Evolutionary conservation across 257 asterid genomes (phyloP).

Genomic region (Gynochthodes officinalis): DNA sequence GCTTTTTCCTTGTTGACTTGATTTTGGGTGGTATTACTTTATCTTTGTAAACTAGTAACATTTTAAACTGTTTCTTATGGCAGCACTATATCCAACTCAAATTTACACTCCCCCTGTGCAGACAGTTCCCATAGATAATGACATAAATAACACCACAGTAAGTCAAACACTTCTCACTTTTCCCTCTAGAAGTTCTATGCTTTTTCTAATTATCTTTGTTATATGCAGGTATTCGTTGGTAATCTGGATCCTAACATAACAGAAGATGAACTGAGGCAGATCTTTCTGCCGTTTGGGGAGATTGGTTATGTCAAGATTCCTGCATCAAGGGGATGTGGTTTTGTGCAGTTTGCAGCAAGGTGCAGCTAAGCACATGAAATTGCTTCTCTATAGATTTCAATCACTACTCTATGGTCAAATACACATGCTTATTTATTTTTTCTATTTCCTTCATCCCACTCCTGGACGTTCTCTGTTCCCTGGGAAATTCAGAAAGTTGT

Average conservation of each 20-base stretch:
- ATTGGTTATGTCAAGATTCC: slow-evolving; percentile 82
- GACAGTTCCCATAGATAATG: slow-evolving; percentile 69
- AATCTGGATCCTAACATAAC: slow-evolving; percentile 77
- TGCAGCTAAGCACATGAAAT: slow-evolving; percentile 15
- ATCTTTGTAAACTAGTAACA: background rate
- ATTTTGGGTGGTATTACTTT: background rate
- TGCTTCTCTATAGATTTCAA: background rate
- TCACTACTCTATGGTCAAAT: background rate
- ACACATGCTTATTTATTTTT: background rate
- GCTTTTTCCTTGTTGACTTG: background rate
- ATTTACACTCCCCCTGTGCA: slow-evolving; percentile 65
- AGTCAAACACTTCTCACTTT: slow-evolving; percentile 30
- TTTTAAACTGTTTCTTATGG: slow-evolving; percentile 16
- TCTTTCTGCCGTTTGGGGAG: slow-evolving; percentile 79
- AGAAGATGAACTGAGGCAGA: slow-evolving; percentile 85
- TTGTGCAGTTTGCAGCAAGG: slow-evolving; percentile 88
- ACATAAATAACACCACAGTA: slow-evolving; percentile 79
- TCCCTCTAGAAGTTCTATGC: slow-evolving; percentile 7
- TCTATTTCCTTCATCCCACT: background rate
- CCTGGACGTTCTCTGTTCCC: background rate
- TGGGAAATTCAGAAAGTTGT: too few species aligned
- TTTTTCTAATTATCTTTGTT: slow-evolving; percentile 21
- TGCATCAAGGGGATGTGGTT: slow-evolving; percentile 84
- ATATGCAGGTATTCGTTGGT: slow-evolving; percentile 72
- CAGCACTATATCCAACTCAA: slow-evolving; percentile 70